Evolutionary conservation across 495 filamentous ascomycete genomes (phyloP).

Genomic region (Xylaria longipes): DNA sequence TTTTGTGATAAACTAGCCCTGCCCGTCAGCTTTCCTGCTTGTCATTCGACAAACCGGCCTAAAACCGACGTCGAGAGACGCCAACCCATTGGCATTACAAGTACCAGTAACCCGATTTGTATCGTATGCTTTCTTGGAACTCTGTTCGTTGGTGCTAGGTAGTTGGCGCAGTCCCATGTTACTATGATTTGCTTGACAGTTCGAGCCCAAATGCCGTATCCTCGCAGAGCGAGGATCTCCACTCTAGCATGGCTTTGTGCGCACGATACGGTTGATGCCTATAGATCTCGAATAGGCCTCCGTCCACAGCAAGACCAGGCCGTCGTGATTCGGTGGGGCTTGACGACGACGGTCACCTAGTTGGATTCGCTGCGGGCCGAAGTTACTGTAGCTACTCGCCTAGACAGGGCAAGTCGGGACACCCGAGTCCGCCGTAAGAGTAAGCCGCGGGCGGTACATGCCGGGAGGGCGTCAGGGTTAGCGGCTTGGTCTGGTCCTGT

Average conservation of each 20-base stretch:
- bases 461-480: not conserved
- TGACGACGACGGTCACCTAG: not conserved
- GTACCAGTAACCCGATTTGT: not conserved
- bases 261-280: not conserved
- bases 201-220: not conserved
- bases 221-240: slow-evolving; percentile 15
- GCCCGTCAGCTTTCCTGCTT: slow-evolving; percentile 9
- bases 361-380: not conserved
- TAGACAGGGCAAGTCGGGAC: not conserved
- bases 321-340: not conserved
- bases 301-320: not conserved
- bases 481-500: not conserved
- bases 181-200: not conserved
- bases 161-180: not conserved
- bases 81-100: not conserved
- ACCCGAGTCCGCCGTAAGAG: not conserved
- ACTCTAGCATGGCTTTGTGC: slow-evolving; percentile 15
- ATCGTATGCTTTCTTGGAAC: not conserved
- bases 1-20: slow-evolving; percentile 15
- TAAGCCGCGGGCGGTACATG: not conserved
- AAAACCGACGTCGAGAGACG: not conserved
- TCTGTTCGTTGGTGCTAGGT: not conserved
- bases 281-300: not conserved
- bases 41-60: not conserved
- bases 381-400: not conserved